A percentile compares a stretch with the other conserved stretches of the same genome.
Evolutionary conservation across 257 asterid genomes (phyloP).

Genomic region (Gentiana dahurica): DNA sequence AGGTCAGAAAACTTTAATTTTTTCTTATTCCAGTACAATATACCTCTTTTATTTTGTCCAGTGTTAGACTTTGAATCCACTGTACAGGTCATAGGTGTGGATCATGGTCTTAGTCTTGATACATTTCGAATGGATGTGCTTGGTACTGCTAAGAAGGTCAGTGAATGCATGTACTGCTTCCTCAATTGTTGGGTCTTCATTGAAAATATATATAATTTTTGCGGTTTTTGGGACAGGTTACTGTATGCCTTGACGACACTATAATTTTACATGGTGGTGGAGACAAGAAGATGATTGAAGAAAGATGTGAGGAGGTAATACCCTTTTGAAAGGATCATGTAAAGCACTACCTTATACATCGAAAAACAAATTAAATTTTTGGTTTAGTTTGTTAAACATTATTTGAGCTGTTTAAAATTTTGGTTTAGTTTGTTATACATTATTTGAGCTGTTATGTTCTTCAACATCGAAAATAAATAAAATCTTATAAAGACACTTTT

Average conservation of each 20-base stretch:
- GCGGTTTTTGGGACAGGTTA: slow-evolving; percentile 42
- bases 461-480: too few species aligned
- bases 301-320: slow-evolving; percentile 87
- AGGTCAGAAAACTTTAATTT: slow-evolving; percentile 39
- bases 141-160: slow-evolving; percentile 84
- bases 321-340: too few species aligned
- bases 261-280: slow-evolving; percentile 80
- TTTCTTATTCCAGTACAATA: background rate
- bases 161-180: slow-evolving; percentile 10
- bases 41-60: slow-evolving; percentile 2
- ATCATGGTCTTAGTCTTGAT: slow-evolving; percentile 52
- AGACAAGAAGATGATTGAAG: slow-evolving; percentile 81
- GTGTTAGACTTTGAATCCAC: slow-evolving; percentile 14
- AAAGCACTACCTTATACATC: too few species aligned
- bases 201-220: slow-evolving; percentile 3
- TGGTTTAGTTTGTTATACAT: too few species aligned
- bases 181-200: background rate
- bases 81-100: slow-evolving; percentile 72
- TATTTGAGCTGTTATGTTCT: too few species aligned
- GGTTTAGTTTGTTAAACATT: too few species aligned
- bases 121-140: slow-evolving; percentile 72
- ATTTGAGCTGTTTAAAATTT: too few species aligned
- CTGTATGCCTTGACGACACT: slow-evolving; percentile 78
- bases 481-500: too few species aligned
- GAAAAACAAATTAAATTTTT: too few species aligned